These are phyloP conservation scores for Phlebopus sp. DNA, from an alignment of 1,284 basidiomycete species.

Conservation along the genomic window DNA sequence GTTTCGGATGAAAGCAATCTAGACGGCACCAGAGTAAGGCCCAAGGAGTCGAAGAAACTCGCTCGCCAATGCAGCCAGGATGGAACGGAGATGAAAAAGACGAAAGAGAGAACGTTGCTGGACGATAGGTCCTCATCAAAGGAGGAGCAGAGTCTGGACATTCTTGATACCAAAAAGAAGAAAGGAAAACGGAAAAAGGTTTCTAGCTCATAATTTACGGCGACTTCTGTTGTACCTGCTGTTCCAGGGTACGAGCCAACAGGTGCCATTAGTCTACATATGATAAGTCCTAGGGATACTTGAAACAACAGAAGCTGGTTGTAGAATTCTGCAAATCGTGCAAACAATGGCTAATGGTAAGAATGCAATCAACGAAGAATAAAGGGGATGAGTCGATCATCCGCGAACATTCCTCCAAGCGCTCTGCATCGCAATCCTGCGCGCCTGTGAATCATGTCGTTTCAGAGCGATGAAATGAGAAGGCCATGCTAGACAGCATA, in stretches of 20 bases:
- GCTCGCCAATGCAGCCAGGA: conserved; percentile 1
- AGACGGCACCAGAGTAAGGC: background rate
- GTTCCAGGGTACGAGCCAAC: conserved; percentile 6
- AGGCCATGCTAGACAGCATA: conserved; percentile 33
- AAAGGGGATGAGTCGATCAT: conserved; percentile 26
- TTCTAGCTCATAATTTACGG: conserved; percentile 8
- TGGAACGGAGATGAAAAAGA: conserved; percentile 3
- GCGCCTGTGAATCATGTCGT: conserved; percentile 42
- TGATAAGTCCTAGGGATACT: conserved; percentile 13
- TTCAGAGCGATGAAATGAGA: conserved; percentile 12
- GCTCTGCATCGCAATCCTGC: conserved; percentile 71
- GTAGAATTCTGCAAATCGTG: conserved; percentile 9
- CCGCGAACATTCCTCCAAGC: conserved; percentile 62
- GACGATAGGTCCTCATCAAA: background rate
- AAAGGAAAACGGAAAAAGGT: conserved; percentile 22
- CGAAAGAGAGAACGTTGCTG: background rate
- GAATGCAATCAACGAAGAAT: conserved; percentile 5
- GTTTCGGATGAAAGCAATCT: background rate
- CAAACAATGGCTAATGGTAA: conserved; percentile 2
- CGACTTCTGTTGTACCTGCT: background rate
- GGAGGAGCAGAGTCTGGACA: background rate
- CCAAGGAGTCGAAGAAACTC: conserved; percentile 14
- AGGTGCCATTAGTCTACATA: conserved; percentile 30
- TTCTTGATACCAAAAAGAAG: conserved; percentile 15
- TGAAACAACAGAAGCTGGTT: conserved; percentile 4